Evolutionary conservation across 2,329 filamentous ascomycete genomes (phyloP), one percentile per base, ranked within the genome.

Genomic region (Grosmannia huntii): DNA sequence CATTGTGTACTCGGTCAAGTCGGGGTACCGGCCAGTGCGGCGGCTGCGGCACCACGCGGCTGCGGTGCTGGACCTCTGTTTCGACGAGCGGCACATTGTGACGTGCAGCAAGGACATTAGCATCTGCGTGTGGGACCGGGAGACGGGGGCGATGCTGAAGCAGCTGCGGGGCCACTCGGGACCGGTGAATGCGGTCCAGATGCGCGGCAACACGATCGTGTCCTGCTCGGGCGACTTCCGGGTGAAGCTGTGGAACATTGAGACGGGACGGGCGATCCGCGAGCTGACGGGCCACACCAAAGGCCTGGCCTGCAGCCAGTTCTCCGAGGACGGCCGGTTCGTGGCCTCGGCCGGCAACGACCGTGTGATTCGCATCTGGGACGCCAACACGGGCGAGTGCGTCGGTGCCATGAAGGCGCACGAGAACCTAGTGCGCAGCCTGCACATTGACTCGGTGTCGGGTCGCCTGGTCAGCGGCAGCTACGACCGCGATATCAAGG

Each of bases 301-400:
- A 68, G 94, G 94, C 9, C 82, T 99, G 36, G 94, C 94, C 3
- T 96, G 94, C 70, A 90, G 94, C 57, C 94, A 99, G 70, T 96
- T 97, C 71, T 92, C 87, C 48, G 90, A 96, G 65, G 92, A 99
- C 68, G 90, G 90, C n/a, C 85, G 88, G 57, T 94, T 88, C 63
- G 90, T 99, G 53, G 87, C 95, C 53, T 94, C 90, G 21, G 94
- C 94, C 11, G 94, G 94, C 52, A 99, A 96, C 68, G 94, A 97
- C 73, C 87, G 92, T 71, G 84, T 90, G 54, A 96, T 97, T 61
- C 94, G 95, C 69, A 89, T 97, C 68, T 99, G 95, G 81, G 90
- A 97, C 70, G 90, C 91, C 56, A 88, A 89, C 66, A 96, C 90
- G 1, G 91, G 91, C 61, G 85, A 90, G 65, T 86, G 91, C 65